Conservation (phyloP, 805 yeast species). For the Metschnikowia koreensis region DNA sequence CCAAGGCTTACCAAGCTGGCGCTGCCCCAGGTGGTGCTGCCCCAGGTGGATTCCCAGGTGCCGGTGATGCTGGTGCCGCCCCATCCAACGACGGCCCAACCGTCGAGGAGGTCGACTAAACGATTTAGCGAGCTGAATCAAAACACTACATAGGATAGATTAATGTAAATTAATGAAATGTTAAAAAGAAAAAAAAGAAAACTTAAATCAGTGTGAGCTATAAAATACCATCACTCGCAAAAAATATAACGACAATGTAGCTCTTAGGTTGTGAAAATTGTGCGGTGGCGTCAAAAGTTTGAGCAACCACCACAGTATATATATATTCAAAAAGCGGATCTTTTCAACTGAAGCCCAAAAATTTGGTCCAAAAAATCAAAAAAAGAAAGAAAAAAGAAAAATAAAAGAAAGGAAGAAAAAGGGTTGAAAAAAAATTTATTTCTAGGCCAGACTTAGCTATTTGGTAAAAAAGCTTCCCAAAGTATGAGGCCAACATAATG, state of each 20-base stretch:
- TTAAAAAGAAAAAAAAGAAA: neutral
- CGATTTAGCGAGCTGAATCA: conserved; percentile 17
- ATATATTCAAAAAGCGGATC: neutral
- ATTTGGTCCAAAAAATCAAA: too few relatives aligned
- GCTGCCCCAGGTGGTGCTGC: conserved; percentile 71
- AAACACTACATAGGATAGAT: conserved; percentile 11
- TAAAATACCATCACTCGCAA: too few relatives aligned
- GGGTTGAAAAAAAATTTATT: too few relatives aligned
- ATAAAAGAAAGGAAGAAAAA: too few relatives aligned
- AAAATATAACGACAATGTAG: too few relatives aligned
- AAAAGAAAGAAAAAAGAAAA: too few relatives aligned
- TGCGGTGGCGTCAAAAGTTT: neutral
- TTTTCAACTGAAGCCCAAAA: too few relatives aligned
- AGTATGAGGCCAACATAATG: neutral
- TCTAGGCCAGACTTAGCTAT: too few relatives aligned
- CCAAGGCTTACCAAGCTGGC: conserved; percentile 94
- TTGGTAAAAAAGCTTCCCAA: neutral
- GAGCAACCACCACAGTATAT: neutral
- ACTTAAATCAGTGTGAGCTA: too few relatives aligned
- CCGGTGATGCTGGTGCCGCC: conserved; percentile 43
- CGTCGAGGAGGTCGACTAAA: conserved; percentile 53
- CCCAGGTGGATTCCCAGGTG: conserved; percentile 56
- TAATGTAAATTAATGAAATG: conserved; percentile 13
- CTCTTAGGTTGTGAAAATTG: too few relatives aligned
- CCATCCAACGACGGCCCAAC: conserved; percentile 47